Percentiles rank a stretch among this genome's conserved stretches.
Evolutionary conservation across 768 basidiomycete species (phyloP).

Genomic region (Naganishia vishniacii): DNA sequence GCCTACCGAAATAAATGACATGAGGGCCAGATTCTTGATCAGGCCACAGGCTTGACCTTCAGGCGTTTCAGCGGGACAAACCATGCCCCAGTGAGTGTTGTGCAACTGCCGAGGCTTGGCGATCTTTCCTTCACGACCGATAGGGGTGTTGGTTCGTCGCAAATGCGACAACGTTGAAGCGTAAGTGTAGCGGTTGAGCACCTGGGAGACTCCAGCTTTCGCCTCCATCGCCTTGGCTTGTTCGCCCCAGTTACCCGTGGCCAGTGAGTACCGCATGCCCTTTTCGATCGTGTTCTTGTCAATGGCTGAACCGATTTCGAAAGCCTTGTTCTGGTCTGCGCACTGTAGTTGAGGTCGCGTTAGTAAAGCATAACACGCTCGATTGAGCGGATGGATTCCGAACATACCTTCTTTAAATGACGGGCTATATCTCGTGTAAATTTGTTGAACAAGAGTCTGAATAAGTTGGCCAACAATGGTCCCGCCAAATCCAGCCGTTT

Average conservation of each 20-base stretch:
- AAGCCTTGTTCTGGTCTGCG: conserved; percentile 92
- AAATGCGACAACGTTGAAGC: conserved; percentile 96
- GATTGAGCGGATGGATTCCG: not conserved
- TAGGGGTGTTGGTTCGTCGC: conserved; percentile 94
- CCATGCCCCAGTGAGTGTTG: conserved; percentile 99
- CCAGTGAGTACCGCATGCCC: conserved; percentile 93
- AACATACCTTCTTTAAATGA: conserved; percentile 82
- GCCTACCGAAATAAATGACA: conserved; percentile 97
- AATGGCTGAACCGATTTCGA: conserved; percentile 82
- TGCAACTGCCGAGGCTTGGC: conserved; percentile 98
- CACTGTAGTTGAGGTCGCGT: conserved; percentile 59
- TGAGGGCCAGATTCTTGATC: conserved; percentile 94
- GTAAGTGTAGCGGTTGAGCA: conserved; percentile 96
- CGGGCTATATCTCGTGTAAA: conserved; percentile 94
- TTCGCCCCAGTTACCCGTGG: conserved; percentile 93
- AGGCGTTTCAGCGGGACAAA: conserved; percentile 98
- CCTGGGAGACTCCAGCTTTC: conserved; percentile 97
- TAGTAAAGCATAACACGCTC: conserved; percentile 7
- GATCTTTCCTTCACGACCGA: conserved; percentile 97
- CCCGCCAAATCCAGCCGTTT: conserved; percentile 95
- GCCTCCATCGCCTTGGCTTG: conserved; percentile 98
- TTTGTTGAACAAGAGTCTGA: conserved; percentile 95
- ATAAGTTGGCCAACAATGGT: conserved; percentile 89
- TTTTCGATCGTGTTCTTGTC: conserved; percentile 97
- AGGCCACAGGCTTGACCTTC: conserved; percentile 99